Percentiles rank a stretch among this genome's conserved stretches.
These are phyloP conservation scores for Solanum habrochaites DNA, from an alignment of 257 asterid genomes.

Conservation along the genomic window DNA sequence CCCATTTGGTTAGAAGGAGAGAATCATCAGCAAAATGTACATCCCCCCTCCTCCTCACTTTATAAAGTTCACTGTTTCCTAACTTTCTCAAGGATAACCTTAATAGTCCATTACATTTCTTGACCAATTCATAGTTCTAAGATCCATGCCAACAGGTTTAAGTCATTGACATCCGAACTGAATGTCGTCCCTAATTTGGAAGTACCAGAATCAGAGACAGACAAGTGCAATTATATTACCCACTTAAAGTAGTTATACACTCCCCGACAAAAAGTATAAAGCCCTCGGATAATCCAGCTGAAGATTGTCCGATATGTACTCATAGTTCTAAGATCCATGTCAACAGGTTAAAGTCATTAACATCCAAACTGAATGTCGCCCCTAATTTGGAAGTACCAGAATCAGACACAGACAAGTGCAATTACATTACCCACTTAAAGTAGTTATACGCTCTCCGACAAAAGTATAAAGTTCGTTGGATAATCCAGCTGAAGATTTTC, in stretches of 20 bases:
- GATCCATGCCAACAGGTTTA: background rate
- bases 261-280: background rate
- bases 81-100: background rate
- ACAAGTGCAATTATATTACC: background rate
- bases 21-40: background rate
- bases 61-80: background rate
- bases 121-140: background rate
- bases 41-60: background rate
- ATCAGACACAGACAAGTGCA: background rate
- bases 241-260: background rate
- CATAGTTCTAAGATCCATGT: background rate
- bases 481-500: background rate
- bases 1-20: background rate
- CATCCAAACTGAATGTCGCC: background rate
- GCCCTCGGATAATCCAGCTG: background rate
- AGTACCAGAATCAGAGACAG: background rate
- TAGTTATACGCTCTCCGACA: background rate
- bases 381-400: background rate
- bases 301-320: background rate
- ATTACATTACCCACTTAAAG: background rate
- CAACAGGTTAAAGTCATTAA: background rate
- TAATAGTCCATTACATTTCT: background rate
- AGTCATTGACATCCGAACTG: background rate
- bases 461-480: background rate
- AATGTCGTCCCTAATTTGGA: background rate